phyloP scores from a whole-genome alignment of 2,329 filamentous ascomycete genomes.

The Colletotrichum echinochloae region DNA sequence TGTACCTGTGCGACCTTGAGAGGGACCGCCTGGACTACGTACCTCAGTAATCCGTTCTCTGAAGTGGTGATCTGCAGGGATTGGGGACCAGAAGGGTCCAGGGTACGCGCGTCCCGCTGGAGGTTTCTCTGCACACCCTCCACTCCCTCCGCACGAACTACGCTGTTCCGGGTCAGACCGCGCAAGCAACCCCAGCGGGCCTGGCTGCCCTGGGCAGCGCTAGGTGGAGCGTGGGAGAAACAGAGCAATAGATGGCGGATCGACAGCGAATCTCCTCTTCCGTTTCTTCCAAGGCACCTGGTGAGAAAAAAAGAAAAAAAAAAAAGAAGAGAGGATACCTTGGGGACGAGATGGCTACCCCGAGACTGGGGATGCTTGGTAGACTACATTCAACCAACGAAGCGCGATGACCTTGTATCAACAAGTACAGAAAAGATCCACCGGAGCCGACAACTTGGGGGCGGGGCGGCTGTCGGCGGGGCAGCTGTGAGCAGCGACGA shows the following conservation, averaged over 20 bases:
- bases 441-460: slow-evolving; percentile 32
- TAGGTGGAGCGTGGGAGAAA: not conserved
- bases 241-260: slow-evolving; percentile 15
- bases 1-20: too few species aligned
- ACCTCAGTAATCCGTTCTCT: too few species aligned
- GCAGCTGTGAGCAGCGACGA: slow-evolving; percentile 14
- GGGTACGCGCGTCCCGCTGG: slow-evolving; percentile 38
- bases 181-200: slow-evolving; percentile 18
- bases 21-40: too few species aligned
- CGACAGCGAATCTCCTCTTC: slow-evolving; percentile 6
- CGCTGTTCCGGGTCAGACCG: slow-evolving; percentile 34
- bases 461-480: slow-evolving; percentile 26
- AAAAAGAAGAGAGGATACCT: too few species aligned
- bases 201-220: not conserved
- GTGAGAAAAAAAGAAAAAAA: not conserved
- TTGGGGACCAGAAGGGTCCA: slow-evolving; percentile 29
- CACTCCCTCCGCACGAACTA: slow-evolving; percentile 26
- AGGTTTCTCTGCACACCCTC: slow-evolving; percentile 18
- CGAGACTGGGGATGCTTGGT: not conserved
- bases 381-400: not conserved
- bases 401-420: slow-evolving; percentile 20
- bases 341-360: not conserved
- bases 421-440: not conserved
- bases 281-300: not conserved
- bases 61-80: slow-evolving; percentile 42